These are phyloP conservation scores for Pichia californica DNA, from an alignment of 805 yeast species.

Conservation along the genomic window DNA sequence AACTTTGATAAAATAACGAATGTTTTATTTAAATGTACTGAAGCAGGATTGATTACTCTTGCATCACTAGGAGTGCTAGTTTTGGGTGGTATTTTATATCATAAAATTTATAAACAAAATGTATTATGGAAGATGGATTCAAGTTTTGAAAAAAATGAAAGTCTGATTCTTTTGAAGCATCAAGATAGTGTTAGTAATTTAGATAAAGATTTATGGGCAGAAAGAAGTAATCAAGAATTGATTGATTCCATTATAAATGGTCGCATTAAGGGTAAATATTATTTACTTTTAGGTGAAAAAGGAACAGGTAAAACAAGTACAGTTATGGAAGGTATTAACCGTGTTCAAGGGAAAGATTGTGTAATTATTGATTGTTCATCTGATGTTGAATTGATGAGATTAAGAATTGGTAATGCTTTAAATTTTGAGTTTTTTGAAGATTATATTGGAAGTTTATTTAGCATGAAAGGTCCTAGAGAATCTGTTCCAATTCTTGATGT, in stretches of 20 bases:
- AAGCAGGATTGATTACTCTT: slow-evolving; percentile 66
- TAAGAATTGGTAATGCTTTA: slow-evolving; percentile 68
- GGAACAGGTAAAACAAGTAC: slow-evolving; percentile 83
- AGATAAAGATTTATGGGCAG: slow-evolving; percentile 52
- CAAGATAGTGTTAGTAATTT: slow-evolving; percentile 39
- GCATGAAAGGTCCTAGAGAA: slow-evolving; percentile 79
- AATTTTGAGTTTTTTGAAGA: slow-evolving; percentile 73
- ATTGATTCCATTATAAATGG: slow-evolving; percentile 65
- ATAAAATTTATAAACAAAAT: slow-evolving; percentile 49
- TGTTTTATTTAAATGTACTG: slow-evolving; percentile 41
- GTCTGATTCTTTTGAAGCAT: slow-evolving; percentile 51
- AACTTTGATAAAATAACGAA: slow-evolving; percentile 12
- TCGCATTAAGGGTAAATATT: slow-evolving; percentile 58
- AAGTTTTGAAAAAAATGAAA: slow-evolving; percentile 63
- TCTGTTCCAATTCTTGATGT: slow-evolving; percentile 77
- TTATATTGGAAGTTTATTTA: slow-evolving; percentile 74
- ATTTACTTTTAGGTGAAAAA: slow-evolving; percentile 71
- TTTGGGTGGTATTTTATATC: slow-evolving; percentile 66
- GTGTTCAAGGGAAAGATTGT: slow-evolving; percentile 56
- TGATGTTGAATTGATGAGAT: slow-evolving; percentile 75
- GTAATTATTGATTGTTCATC: slow-evolving; percentile 77
- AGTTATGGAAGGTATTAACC: slow-evolving; percentile 62
- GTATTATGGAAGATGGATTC: slow-evolving; percentile 57
- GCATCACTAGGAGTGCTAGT: slow-evolving; percentile 65
- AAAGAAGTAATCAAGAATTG: slow-evolving; percentile 58